phyloP scores from a whole-genome alignment of 2,329 filamentous ascomycete species.

The Chaetomiaceae sp. region DNA sequence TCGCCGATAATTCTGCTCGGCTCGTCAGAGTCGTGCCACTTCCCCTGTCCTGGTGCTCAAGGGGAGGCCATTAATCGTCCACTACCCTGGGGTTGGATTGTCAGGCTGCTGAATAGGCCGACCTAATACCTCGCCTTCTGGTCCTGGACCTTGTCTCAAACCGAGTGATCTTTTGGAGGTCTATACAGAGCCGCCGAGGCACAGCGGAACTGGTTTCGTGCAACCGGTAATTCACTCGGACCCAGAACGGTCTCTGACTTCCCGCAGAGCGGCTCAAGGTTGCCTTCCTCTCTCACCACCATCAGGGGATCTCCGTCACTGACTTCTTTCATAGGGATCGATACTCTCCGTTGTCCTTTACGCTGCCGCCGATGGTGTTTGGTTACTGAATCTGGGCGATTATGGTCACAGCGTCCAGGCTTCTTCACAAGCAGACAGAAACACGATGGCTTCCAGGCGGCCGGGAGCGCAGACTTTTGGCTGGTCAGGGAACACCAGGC shows the following conservation, averaged over 20 bases:
- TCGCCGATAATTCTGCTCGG: conserved; percentile 1
- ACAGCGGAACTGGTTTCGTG: conserved; percentile 11
- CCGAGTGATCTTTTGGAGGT: conserved; percentile 6
- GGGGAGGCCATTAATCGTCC: background rate
- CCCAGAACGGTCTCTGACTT: background rate
- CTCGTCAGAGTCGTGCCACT: background rate
- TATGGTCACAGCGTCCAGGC: conserved; percentile 20
- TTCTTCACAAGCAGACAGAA: conserved; percentile 19
- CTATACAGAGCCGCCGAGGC: conserved; percentile 11
- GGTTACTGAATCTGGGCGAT: conserved; percentile 14
- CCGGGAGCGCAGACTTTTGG: conserved; percentile 19
- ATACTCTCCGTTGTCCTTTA: background rate
- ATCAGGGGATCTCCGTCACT: background rate
- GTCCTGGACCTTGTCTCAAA: conserved; percentile 11
- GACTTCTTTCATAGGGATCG: background rate
- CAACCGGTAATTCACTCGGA: conserved; percentile 10
- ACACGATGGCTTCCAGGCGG: conserved; percentile 27
- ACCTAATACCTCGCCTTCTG: conserved; percentile 5
- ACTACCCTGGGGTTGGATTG: conserved; percentile 8
- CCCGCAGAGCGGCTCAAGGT: conserved; percentile 1
- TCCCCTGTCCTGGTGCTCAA: background rate
- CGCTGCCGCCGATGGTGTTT: conserved; percentile 10
- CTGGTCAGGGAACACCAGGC: conserved; percentile 19
- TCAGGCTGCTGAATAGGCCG: conserved; percentile 9
- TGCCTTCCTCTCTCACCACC: conserved; percentile 2